phyloP scores from a whole-genome alignment of 2,329 filamentous ascomycete species.

The Drechslera avenae region DNA sequence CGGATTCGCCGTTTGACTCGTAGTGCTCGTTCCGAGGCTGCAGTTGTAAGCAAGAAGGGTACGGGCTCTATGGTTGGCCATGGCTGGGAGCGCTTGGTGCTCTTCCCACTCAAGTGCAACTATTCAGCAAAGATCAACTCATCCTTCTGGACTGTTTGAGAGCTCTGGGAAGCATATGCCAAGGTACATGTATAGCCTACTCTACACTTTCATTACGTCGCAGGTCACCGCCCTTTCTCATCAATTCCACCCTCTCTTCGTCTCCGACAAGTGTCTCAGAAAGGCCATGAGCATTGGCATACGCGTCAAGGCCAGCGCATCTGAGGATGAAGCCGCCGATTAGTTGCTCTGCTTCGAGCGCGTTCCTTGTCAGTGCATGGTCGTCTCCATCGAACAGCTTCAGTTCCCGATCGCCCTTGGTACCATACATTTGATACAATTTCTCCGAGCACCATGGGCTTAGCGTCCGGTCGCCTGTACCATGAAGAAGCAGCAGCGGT shows the following conservation, averaged over 20 bases:
- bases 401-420: not conserved
- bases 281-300: not conserved
- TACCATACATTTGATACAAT: not conserved
- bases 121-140: no score
- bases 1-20: no score
- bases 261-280: slow-evolving; percentile 2
- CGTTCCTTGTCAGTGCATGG: slow-evolving; percentile 2
- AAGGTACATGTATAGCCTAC: not conserved
- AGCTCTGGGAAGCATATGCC: no score
- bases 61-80: no score
- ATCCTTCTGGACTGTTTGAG: no score
- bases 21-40: no score
- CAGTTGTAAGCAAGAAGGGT: no score
- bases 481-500: slow-evolving; percentile 3
- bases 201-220: not conserved
- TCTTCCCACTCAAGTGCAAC: no score
- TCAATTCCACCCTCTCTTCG: slow-evolving; percentile 2
- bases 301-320: not conserved
- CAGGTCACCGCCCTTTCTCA: slow-evolving; percentile 5
- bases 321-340: slow-evolving; percentile 1
- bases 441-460: not conserved
- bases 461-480: slow-evolving; percentile 1
- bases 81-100: no score
- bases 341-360: slow-evolving; percentile 4
- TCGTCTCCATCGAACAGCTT: slow-evolving; percentile 5